Percentiles rank a stretch among this genome's conserved stretches.
These are phyloP conservation scores for Pythium utonaiense DNA, from an alignment of 352 stramenopile species.

Conservation along the genomic window DNA sequence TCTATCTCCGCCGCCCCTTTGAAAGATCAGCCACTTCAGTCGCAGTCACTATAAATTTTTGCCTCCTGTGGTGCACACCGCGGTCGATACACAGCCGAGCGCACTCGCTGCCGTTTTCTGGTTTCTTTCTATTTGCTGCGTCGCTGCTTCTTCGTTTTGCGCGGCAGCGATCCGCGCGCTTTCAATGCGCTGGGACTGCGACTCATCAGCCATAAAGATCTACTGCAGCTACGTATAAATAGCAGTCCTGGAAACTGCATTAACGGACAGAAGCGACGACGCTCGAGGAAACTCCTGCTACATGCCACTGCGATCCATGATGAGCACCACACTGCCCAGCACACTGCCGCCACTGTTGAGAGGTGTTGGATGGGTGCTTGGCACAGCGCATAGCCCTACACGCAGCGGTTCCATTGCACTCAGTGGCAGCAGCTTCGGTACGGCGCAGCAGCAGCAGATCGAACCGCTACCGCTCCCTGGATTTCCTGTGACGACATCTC, in stretches of 20 bases:
- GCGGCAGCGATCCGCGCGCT: background rate
- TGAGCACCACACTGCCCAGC: background rate
- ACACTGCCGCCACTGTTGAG: too few species aligned
- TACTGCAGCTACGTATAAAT: background rate
- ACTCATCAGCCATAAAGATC: background rate
- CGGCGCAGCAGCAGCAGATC: background rate
- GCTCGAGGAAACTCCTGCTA: background rate
- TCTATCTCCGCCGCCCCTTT: slow-evolving; percentile 2
- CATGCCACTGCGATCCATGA: background rate
- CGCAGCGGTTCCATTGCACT: background rate
- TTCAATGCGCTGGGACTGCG: background rate
- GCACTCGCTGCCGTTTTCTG: slow-evolving; percentile 2
- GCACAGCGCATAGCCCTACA: background rate
- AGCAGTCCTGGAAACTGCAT: slow-evolving; percentile 1
- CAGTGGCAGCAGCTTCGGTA: background rate
- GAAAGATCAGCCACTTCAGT: background rate
- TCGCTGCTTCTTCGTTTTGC: slow-evolving; percentile 1
- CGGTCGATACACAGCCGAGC: background rate
- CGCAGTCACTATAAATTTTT: background rate
- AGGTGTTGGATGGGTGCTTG: background rate
- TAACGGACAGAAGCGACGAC: background rate
- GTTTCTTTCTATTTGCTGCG: slow-evolving; percentile 10
- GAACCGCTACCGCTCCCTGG: background rate
- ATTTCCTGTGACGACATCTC: slow-evolving; percentile 1
- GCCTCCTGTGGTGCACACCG: background rate